Evolutionary conservation across 2,329 filamentous ascomycete genomes (phyloP).

Genomic region (Pestalotiopsis sp.): DNA sequence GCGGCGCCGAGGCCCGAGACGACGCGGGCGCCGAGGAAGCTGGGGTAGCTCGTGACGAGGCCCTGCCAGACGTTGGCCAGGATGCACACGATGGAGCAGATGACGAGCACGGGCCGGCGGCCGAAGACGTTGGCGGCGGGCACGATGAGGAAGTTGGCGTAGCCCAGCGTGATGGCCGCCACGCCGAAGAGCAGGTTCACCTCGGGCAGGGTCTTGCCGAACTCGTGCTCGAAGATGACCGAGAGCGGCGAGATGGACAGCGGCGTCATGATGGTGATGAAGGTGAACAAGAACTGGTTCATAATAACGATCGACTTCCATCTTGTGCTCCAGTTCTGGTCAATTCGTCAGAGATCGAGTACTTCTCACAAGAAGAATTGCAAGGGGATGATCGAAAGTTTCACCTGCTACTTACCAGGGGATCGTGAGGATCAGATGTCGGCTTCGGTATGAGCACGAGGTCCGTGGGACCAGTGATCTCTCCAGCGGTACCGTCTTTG

Average conservation of each 20-base stretch:
- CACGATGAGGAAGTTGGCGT: conserved; percentile 36
- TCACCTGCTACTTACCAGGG: conserved; percentile 19
- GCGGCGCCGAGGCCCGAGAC: conserved; percentile 34
- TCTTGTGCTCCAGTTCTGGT: conserved; percentile 33
- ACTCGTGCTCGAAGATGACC: conserved; percentile 36
- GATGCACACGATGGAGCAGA: conserved; percentile 33
- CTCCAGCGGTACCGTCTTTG: conserved; percentile 6
- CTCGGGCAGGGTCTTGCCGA: conserved; percentile 33
- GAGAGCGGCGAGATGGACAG: conserved; percentile 38
- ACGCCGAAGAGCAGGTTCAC: conserved; percentile 37
- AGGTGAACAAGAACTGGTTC: conserved; percentile 37
- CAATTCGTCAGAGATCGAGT: neutral
- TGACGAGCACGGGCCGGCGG: conserved; percentile 33
- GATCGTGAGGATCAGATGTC: conserved; percentile 25
- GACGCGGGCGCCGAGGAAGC: conserved; percentile 34
- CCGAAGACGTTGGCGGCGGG: conserved; percentile 34
- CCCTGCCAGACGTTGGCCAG: conserved; percentile 35
- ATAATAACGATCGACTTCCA: conserved; percentile 35
- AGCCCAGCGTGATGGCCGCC: conserved; percentile 35
- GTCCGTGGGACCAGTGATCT: conserved; percentile 3
- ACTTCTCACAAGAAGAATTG: neutral
- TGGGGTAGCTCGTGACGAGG: conserved; percentile 30
- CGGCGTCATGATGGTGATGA: conserved; percentile 37
- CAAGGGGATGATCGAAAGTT: neutral
- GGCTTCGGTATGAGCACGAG: conserved; percentile 29